Conservation (phyloP, 2,329 filamentous ascomycete species). For the Plectosphaerella sp. region DNA sequence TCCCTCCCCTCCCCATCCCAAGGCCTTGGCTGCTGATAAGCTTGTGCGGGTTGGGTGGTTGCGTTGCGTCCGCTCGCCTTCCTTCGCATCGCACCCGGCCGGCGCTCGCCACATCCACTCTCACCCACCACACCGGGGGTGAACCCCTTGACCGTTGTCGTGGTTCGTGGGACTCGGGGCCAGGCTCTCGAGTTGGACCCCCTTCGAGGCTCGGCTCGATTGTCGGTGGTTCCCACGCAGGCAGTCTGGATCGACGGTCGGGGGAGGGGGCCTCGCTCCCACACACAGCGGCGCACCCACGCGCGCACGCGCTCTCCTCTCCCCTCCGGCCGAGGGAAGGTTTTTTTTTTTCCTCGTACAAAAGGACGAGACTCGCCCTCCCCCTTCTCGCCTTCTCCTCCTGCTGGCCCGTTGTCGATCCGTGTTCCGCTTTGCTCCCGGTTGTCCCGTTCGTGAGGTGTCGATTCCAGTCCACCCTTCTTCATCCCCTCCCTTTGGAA, state of each 20-base stretch:
- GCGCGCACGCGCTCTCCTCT: too few relatives aligned
- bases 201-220: slow-evolving; percentile 10
- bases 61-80: not conserved
- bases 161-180: too few relatives aligned
- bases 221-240: slow-evolving; percentile 6
- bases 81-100: not conserved
- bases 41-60: not conserved
- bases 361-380: slow-evolving; percentile 8
- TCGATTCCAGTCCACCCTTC: not conserved
- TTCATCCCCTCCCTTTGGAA: not conserved
- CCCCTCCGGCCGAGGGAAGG: not conserved
- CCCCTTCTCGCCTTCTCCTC: not conserved
- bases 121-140: too few relatives aligned
- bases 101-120: not conserved
- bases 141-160: too few relatives aligned
- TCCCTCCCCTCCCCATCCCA: not conserved
- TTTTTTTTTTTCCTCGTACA: slow-evolving; percentile 8
- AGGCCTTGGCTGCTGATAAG: slow-evolving; percentile 12
- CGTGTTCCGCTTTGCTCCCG: too few relatives aligned
- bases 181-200: too few relatives aligned
- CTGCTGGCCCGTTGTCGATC: not conserved
- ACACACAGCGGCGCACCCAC: too few relatives aligned
- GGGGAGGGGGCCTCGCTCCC: not conserved
- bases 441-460: not conserved
- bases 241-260: slow-evolving; percentile 5